Evolutionary conservation across 257 asterid genomes (phyloP).

Genomic region (Cinchona pubescens): DNA sequence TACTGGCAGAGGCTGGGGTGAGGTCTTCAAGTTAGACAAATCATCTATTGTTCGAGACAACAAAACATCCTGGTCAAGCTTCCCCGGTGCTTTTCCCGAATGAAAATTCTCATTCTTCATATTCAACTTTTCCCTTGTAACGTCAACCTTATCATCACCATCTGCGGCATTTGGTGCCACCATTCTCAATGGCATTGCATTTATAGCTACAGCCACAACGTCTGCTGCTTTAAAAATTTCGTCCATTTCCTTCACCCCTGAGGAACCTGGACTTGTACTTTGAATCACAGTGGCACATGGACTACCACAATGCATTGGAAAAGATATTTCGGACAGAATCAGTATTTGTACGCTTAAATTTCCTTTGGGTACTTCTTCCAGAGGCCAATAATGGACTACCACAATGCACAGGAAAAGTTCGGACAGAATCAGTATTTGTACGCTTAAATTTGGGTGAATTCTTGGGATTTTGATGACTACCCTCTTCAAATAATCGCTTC

Average conservation of each 20-base stretch:
- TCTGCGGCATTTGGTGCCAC: neutral
- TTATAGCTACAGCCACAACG: neutral
- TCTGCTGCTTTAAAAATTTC: neutral
- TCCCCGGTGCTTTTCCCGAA: neutral
- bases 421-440: neutral
- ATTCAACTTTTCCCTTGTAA: neutral
- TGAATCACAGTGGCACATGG: neutral
- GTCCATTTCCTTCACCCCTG: neutral
- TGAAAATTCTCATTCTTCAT: neutral
- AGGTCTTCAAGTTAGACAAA: neutral
- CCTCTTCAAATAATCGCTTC: neutral
- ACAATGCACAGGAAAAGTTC: conserved; percentile 6
- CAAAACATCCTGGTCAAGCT: neutral
- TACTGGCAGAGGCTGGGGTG: neutral
- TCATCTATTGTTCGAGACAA: neutral
- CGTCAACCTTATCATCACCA: neutral
- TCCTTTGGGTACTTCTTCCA: no score
- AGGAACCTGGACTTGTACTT: neutral
- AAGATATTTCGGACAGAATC: neutral
- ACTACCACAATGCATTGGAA: conserved; percentile 11
- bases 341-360: no score
- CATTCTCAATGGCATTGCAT: neutral
- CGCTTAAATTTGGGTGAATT: neutral
- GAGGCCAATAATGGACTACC: no score
- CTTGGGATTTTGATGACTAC: neutral